Conservation (phyloP, 768 basidiomycete genomes). For the Fomitopsis serialis region DNA sequence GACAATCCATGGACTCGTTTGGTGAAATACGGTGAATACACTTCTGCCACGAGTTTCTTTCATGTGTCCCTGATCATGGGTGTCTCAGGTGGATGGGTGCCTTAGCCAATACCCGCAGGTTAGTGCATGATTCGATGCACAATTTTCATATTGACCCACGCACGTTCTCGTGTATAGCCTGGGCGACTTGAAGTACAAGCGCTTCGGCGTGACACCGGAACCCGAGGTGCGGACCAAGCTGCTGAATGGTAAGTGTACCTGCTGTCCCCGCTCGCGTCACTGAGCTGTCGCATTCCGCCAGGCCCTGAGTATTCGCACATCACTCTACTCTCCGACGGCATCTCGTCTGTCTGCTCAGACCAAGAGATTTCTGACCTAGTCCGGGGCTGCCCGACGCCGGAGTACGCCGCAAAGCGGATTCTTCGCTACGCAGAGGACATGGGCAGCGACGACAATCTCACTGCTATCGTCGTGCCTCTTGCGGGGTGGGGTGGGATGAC, state of each 20-base stretch:
- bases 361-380: conserved; percentile 92
- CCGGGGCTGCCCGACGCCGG: conserved; percentile 64
- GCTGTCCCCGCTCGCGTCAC: background rate
- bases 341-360: conserved; percentile 87
- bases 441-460: conserved; percentile 87
- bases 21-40: conserved; percentile 73
- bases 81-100: conserved; percentile 85
- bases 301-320: conserved; percentile 84
- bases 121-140: conserved; percentile 16
- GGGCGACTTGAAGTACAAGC: conserved; percentile 86
- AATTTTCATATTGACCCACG: background rate
- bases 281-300: conserved; percentile 21
- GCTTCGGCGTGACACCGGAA: conserved; percentile 88
- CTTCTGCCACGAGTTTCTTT: background rate
- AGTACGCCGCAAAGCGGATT: conserved; percentile 76
- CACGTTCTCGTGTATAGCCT: conserved; percentile 40
- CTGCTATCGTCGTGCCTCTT: conserved; percentile 85
- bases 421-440: conserved; percentile 84
- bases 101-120: conserved; percentile 88
- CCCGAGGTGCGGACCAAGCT: conserved; percentile 79
- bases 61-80: background rate
- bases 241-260: conserved; percentile 56
- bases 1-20: conserved; percentile 88
- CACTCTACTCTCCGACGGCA: conserved; percentile 88
- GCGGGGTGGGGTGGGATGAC: conserved; percentile 84